These are phyloP conservation scores for Coemansia aciculifera DNA, from an alignment of 192 early-diverging fungal genomes.

Conservation along the genomic window DNA sequence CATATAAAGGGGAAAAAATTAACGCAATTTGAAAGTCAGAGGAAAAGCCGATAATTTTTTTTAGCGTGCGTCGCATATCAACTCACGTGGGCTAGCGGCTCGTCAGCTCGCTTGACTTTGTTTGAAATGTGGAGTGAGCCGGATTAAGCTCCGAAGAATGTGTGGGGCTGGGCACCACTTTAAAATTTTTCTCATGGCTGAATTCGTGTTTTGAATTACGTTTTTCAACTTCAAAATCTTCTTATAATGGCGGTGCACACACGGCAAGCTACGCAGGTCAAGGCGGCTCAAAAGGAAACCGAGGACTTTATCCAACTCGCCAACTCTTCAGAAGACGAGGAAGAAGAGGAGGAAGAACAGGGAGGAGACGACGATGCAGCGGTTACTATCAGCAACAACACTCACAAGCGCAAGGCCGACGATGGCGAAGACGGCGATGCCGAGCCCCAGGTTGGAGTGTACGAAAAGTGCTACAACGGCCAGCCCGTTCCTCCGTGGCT, in stretches of 20 bases:
- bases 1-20: too few species aligned
- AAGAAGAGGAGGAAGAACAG: slow-evolving; percentile 6
- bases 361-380: background rate
- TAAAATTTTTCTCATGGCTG: too few species aligned
- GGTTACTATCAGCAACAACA: background rate
- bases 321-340: slow-evolving; percentile 9
- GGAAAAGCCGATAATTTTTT: too few species aligned
- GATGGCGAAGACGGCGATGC: slow-evolving; percentile 11
- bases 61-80: too few species aligned
- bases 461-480: slow-evolving; percentile 48
- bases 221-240: background rate
- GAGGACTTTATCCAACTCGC: slow-evolving; percentile 37
- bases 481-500: slow-evolving; percentile 53
- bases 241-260: background rate
- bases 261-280: background rate
- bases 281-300: background rate
- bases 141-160: background rate
- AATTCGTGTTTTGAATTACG: too few species aligned
- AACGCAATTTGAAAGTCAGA: too few species aligned
- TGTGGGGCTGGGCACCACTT: too few species aligned
- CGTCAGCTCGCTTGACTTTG: background rate
- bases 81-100: background rate
- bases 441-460: background rate
- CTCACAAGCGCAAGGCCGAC: slow-evolving; percentile 14
- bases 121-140: background rate